phyloP scores from a whole-genome alignment of 768 basidiomycete genomes.

The Tricholoma saponaceum region DNA sequence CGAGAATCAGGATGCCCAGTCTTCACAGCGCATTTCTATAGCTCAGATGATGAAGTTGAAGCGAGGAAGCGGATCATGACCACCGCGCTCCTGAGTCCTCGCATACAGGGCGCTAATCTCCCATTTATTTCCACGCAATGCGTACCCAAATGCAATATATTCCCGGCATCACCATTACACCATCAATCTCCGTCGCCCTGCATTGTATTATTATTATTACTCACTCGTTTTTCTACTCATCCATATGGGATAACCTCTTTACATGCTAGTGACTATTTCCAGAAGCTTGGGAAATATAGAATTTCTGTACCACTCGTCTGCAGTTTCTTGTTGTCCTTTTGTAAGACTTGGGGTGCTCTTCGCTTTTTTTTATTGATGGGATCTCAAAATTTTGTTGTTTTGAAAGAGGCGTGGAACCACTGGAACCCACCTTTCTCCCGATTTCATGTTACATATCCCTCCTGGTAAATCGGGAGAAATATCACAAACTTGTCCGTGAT shows the following conservation, averaged over 20 bases:
- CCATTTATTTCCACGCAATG: not conserved
- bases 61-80: slow-evolving; percentile 30
- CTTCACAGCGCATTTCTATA: slow-evolving; percentile 58
- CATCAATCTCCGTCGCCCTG: not conserved
- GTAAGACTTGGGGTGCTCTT: no score
- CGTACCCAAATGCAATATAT: not conserved
- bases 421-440: no score
- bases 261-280: not conserved
- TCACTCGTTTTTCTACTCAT: not conserved
- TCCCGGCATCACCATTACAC: not conserved
- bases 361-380: no score
- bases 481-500: no score
- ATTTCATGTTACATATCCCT: no score
- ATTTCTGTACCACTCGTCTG: not conserved
- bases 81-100: not conserved
- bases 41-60: slow-evolving; percentile 40
- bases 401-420: no score
- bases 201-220: slow-evolving; percentile 1
- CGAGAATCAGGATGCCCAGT: slow-evolving; percentile 65
- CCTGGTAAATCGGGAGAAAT: no score
- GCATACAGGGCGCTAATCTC: not conserved
- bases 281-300: not conserved
- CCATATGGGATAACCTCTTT: not conserved
- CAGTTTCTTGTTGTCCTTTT: no score
- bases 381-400: no score